Evolutionary conservation across 768 basidiomycete genomes (phyloP).

Genomic region (Xerocomus brunneocitrinus): DNA sequence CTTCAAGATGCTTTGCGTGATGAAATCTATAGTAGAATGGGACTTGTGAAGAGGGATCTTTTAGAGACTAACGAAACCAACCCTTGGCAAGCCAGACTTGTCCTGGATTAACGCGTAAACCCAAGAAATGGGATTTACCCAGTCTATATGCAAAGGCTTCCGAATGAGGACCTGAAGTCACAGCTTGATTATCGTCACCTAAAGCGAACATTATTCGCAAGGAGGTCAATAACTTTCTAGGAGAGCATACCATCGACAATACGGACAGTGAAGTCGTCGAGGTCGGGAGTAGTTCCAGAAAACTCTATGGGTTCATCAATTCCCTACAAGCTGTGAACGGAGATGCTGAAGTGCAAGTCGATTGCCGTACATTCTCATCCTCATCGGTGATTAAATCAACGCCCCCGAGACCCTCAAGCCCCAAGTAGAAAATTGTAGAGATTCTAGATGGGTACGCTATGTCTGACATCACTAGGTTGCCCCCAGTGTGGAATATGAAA

Average conservation of each 20-base stretch:
- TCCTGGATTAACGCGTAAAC: constrained; percentile 55
- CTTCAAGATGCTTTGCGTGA: constrained; percentile 56
- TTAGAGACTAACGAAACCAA: constrained; percentile 22
- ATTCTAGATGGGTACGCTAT: constrained; percentile 51
- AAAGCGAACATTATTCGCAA: constrained; percentile 7
- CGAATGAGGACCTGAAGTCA: constrained; percentile 53
- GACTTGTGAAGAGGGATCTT: not conserved
- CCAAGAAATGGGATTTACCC: constrained; percentile 69
- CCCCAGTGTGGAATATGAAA: not conserved
- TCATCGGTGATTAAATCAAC: constrained; percentile 76
- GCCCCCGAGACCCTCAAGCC: constrained; percentile 81
- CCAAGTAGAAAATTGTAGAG: constrained; percentile 83
- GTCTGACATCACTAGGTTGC: constrained; percentile 25
- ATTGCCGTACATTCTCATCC: constrained; percentile 58
- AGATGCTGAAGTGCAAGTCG: not conserved
- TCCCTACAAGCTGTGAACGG: constrained; percentile 48
- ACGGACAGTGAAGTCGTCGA: constrained; percentile 79
- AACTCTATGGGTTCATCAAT: constrained; percentile 66
- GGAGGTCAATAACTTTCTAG: not conserved
- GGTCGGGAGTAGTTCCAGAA: constrained; percentile 66
- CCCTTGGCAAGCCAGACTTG: constrained; percentile 86
- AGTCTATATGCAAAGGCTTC: constrained; percentile 54
- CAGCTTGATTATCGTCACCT: constrained; percentile 57
- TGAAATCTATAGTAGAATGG: constrained; percentile 43
- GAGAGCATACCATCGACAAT: constrained; percentile 63